Base-by-base conservation (phyloP, 2,329 filamentous ascomycete species). In the Paraphoma chrysanthemicola region DNA sequence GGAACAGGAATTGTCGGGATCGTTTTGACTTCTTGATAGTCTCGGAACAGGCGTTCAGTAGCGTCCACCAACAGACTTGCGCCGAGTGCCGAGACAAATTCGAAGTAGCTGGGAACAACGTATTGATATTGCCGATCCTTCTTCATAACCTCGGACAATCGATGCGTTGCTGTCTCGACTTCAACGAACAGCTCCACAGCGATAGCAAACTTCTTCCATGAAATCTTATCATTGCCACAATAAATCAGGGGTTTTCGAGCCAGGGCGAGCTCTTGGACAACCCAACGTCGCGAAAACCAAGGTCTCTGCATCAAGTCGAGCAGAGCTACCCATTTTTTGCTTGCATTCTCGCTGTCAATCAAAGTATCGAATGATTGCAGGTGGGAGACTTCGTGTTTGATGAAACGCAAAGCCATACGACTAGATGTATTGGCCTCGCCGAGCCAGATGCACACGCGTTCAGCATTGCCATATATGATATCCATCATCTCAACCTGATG, bases 261-360 rank as follows among this genome's bases (percentile, higher is more conserved):
- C 28, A 78, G 66, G 0, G 74, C 72, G 12, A 81, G 73, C 58
- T 81, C 79, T 58, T 81, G 79, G 0, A 81, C 72, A 1, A 81
- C 76, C 79, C 79, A 81, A 0, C 78, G 72, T 4, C 78, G 65
- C 43, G 70, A 75, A 55, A 79, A 69, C 72, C 79, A 81, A 2
- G 66, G 62, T 8, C 78, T 63, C 47, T 75, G 65, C 66, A 81
- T 79, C 2, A 81, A 56, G 6, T 59, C 52, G 2, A 77, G 57
- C 0, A 81, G 48, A 0, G 72, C 65, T 3, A 56, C 44, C 79
- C 71, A 70, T 53, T 78, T 71, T 0, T 59, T 44, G 1, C 56
- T 56, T 7, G 57, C 48, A 2, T 60, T 50, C 33, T 52, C 54
- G 48, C 65, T 61, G 12, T 66, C 61, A 44, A 56, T 71, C n/a